Evolutionary conservation across 805 yeast species (phyloP), one percentile per base, ranked within the genome.

Genomic region (Millerozyma acaciae): DNA sequence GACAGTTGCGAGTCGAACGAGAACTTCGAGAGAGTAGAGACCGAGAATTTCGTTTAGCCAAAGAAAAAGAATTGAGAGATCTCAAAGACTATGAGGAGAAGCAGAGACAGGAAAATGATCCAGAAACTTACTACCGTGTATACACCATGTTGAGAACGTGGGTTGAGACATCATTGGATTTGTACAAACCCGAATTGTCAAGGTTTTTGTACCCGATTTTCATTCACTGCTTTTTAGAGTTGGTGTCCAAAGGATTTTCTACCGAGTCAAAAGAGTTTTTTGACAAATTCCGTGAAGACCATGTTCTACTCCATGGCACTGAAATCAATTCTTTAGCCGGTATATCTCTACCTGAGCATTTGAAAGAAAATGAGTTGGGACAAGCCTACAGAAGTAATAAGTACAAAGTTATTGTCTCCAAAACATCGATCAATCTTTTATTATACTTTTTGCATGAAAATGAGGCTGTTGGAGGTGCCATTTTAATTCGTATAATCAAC

Each of bases 201-300:
- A 76, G 93, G 43, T 73, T 90, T 26, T 62, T 90, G 45, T 93
- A 84, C 55, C 99, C 99, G 5, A 70, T 93, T n/a, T 93, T 89
- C 59, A 82, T 90, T 32, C 95, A 90, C 57, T 76, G 87, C 48
- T 93, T 77, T 53, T 66, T 93, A 40, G 90, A 87, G 47, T 69
- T 93, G 37, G 77, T 90, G 14, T 65, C 76, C 27, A 81, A 84
- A 48, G 74, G 77, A 38, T 72, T 69, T 45, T 60, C 75, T 5
- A 55, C 65, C 13, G 72, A 75, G 33, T 94, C 96, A 5, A 77
- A 85, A 47, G 57, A 63, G 15, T 90, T 90, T 51, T 87, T 83
- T 49, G 84, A 81, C 41, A 77, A 75, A 48, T 89, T 79, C 55
- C 70, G 80, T 30, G 65, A 64, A 8, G 96, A 87, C 51, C 95